Base-by-base conservation (phyloP, 1,139 yeast genomes). In the Kodamaea arcana region DNA sequence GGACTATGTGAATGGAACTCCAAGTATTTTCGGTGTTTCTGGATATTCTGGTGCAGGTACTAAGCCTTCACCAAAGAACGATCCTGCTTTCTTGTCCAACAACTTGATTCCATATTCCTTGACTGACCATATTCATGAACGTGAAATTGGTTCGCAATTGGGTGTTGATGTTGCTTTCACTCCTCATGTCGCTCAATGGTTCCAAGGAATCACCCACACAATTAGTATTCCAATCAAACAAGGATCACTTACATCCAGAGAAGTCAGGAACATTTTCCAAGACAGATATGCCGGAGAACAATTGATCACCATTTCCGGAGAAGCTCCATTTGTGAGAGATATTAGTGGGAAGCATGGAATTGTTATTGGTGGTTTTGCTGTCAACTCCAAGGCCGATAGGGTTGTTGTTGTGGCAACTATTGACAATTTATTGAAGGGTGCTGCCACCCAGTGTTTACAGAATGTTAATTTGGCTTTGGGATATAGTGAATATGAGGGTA, bases 21-120 rank as follows among this genome's bases (percentile, higher is more conserved):
- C 99, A 33, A 70, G 87, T 4, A 71, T 92, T 15, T 92, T 92
- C 58, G 98, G 98, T 56, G 94, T 92, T 26, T 86, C 96, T 32
- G 99, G 99, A 31, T 92, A 92, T 61, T 90, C 98, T 15, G 99
- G 99, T 40, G 98, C 98, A 13, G 98, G 98, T 45, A 90, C 99
- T 34, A 92, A 94, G 65, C 98, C 98, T 38, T 85, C 96, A 6
- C 95, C 95, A 41, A 88, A 88, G 69, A 94, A 92, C 58, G 97
- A 92, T 56, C 67, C 83, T 36, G 72, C 77, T 41, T 70, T 79
- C 51, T 72, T 92, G 53, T 60, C 70, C 43, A 78, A 94, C 65
- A 92, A 92, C 65, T 69, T 94, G 58, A 85, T 92, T 53, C 98
- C 99, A 39, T 92, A 92, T 66, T 81, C 97, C 2, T 72, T 94